These are phyloP conservation scores for Plasmopara muralis DNA, from an alignment of 352 stramenopile species.

Conservation along the genomic window DNA sequence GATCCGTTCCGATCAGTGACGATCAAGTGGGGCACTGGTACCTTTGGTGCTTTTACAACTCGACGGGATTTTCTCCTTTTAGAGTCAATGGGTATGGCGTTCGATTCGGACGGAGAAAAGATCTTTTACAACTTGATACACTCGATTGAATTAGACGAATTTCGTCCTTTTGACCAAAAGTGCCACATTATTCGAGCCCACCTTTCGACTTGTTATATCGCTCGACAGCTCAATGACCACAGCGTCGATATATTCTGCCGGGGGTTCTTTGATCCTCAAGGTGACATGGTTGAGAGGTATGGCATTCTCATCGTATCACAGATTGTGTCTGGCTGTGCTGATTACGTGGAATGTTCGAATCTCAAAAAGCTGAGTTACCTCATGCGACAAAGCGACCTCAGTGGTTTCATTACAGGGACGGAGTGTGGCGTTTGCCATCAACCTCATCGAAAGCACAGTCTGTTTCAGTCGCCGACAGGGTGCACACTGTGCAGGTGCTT, in stretches of 20 bases:
- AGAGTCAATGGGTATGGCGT: slow-evolving; percentile 33
- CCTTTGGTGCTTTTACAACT: slow-evolving; percentile 23
- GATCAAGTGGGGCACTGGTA: slow-evolving; percentile 30
- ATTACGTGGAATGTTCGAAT: slow-evolving; percentile 37
- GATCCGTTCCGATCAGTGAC: slow-evolving; percentile 38
- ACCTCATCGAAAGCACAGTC: slow-evolving; percentile 21
- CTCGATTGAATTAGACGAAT: slow-evolving; percentile 28
- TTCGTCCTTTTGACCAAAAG: slow-evolving; percentile 7
- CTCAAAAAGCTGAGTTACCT: slow-evolving; percentile 59
- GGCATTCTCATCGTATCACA: slow-evolving; percentile 27
- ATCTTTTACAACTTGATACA: slow-evolving; percentile 41
- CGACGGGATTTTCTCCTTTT: slow-evolving; percentile 32
- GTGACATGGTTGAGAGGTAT: slow-evolving; percentile 34
- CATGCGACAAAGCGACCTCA: slow-evolving; percentile 24
- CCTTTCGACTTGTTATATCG: slow-evolving; percentile 43
- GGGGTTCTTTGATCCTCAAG: slow-evolving; percentile 34
- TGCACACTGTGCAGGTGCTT: slow-evolving; percentile 27
- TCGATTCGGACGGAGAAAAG: slow-evolving; percentile 27
- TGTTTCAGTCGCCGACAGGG: slow-evolving; percentile 17
- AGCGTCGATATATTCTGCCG: slow-evolving; percentile 44
- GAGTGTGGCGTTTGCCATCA: slow-evolving; percentile 28
- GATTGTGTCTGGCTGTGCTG: slow-evolving; percentile 20
- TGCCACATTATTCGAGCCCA: slow-evolving; percentile 34
- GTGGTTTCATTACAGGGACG: slow-evolving; percentile 1
- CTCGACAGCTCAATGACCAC: slow-evolving; percentile 20